Conservation (phyloP, 202 grass and related monocot species). For the Elaeis oleifera region DNA sequence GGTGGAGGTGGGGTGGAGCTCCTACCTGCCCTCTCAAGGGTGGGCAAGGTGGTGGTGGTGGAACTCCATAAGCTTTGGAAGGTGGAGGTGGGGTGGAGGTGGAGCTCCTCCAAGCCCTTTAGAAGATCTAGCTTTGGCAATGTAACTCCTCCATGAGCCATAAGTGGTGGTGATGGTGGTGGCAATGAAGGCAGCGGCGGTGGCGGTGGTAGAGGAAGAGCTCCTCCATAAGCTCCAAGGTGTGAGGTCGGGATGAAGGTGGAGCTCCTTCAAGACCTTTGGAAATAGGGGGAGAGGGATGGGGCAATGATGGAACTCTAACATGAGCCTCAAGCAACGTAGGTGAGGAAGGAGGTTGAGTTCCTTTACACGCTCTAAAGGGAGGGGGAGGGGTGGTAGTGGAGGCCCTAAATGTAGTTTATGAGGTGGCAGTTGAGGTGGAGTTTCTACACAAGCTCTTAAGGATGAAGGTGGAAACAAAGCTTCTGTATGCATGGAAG, state of each 20-base stretch:
- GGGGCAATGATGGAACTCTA: too few relatives aligned
- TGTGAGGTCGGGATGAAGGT: background rate
- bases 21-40: conserved; percentile 11
- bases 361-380: background rate
- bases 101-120: background rate
- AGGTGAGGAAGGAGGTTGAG: background rate
- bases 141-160: background rate
- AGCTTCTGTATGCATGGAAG: background rate
- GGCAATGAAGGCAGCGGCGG: background rate
- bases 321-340: background rate
- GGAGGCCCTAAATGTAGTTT: background rate
- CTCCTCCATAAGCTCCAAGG: background rate
- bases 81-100: conserved; percentile 4
- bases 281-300: too few relatives aligned
- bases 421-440: background rate
- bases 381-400: conserved; percentile 1
- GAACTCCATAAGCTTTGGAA: background rate
- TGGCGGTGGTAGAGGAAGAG: background rate
- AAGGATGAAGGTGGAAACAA: background rate
- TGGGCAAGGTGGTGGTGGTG: background rate
- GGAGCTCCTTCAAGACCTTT: background rate
- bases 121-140: background rate
- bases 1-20: conserved; percentile 1
- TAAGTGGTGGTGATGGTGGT: background rate
- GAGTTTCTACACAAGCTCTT: background rate